These are phyloP conservation scores for Fragaria vesca DNA, from an alignment of 306 rosid species.

Conservation along the genomic window DNA sequence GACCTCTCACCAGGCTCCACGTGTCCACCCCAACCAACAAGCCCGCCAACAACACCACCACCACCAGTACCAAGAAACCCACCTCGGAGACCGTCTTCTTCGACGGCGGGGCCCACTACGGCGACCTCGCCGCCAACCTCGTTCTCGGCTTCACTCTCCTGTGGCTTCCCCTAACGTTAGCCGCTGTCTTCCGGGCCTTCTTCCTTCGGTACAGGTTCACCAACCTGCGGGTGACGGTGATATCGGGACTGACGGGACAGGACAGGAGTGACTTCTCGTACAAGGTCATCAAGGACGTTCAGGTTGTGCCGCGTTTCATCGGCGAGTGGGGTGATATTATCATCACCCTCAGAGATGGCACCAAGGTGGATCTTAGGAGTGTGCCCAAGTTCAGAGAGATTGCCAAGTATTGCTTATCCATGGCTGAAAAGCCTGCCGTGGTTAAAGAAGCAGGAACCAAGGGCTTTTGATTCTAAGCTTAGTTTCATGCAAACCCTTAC, in stretches of 20 bases:
- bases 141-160: constrained; percentile 78
- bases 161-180: constrained; percentile 84
- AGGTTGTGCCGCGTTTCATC: constrained; percentile 84
- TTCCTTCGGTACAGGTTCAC: constrained; percentile 85
- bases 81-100: constrained; percentile 64
- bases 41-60: constrained; percentile 33
- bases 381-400: constrained; percentile 85
- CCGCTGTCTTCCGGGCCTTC: constrained; percentile 75
- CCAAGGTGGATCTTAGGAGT: constrained; percentile 81
- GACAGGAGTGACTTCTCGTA: constrained; percentile 87
- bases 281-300: constrained; percentile 72
- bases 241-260: constrained; percentile 82
- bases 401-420: constrained; percentile 66
- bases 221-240: constrained; percentile 73
- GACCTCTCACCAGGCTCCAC: constrained; percentile 48
- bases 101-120: constrained; percentile 98
- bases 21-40: constrained; percentile 79
- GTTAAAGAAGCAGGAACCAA: constrained; percentile 47
- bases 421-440: constrained; percentile 48
- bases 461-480: constrained; percentile 58
- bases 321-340: constrained; percentile 97
- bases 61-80: constrained; percentile 32
- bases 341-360: constrained; percentile 81
- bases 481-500: constrained; percentile 1
- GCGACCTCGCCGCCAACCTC: constrained; percentile 72